phyloP scores from a whole-genome alignment of 441 rosid genomes.

The Monsonia emarginata region DNA sequence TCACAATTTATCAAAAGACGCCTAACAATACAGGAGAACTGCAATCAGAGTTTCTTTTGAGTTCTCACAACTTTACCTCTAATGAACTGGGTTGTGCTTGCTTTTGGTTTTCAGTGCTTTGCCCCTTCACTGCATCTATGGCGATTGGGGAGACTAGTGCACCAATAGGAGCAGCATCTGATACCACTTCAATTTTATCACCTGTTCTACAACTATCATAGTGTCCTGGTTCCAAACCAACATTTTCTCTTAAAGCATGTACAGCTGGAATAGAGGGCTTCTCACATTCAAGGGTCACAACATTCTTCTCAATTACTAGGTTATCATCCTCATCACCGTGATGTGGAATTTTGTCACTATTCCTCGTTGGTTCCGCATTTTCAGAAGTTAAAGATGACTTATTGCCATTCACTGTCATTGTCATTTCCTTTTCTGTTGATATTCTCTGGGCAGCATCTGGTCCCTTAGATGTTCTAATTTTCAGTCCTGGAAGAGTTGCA shows the following conservation, averaged over 20 bases:
- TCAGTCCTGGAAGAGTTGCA: constrained; percentile 86
- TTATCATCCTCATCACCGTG: constrained; percentile 48
- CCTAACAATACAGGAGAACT: neutral
- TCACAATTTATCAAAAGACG: neutral
- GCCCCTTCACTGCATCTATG: constrained; percentile 30
- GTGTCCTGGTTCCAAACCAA: constrained; percentile 24
- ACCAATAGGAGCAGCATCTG: constrained; percentile 32
- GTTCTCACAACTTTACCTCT: constrained; percentile 34
- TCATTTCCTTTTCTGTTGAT: constrained; percentile 28
- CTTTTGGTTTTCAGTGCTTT: constrained; percentile 18
- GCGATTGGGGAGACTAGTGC: constrained; percentile 26
- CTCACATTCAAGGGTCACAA: constrained; percentile 61
- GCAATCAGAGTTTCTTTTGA: neutral
- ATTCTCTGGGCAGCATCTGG: constrained; percentile 28
- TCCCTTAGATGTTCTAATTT: constrained; percentile 43
- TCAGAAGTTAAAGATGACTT: constrained; percentile 30
- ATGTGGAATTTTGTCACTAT: constrained; percentile 26
- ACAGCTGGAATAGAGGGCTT: constrained; percentile 32
- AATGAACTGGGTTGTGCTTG: constrained; percentile 25
- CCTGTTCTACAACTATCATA: constrained; percentile 12
- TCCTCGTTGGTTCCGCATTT: constrained; percentile 27
- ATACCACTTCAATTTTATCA: constrained; percentile 25
- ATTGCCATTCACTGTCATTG: constrained; percentile 26
- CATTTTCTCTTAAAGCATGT: constrained; percentile 30
- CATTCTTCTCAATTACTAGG: constrained; percentile 62